A percentile compares a stretch with the other conserved stretches of the same genome.
Evolutionary conservation across 2,329 filamentous ascomycete genomes (phyloP).

Genomic region (Escovopsis sp.): DNA sequence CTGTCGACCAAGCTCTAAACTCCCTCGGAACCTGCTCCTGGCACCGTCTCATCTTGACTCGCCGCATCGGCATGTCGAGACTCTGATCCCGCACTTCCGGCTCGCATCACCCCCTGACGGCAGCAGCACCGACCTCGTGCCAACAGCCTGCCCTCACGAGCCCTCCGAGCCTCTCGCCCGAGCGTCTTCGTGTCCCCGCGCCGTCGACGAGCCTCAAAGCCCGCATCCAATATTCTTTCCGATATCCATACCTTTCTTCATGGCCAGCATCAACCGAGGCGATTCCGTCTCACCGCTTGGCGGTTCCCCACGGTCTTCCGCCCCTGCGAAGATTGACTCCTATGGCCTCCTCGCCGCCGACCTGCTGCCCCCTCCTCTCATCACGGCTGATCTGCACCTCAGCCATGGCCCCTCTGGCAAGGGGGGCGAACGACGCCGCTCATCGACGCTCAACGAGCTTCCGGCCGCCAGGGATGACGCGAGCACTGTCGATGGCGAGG

Average conservation of each 20-base stretch:
- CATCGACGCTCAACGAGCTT: slow-evolving; percentile 2
- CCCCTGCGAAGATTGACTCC: slow-evolving; percentile 4
- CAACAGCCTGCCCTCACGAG: too few relatives aligned
- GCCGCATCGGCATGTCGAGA: too few relatives aligned
- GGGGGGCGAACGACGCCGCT: slow-evolving; percentile 1
- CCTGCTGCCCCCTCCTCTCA: slow-evolving; percentile 3
- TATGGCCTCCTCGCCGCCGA: slow-evolving; percentile 2
- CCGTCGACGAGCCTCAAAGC: too few relatives aligned
- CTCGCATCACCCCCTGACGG: too few relatives aligned
- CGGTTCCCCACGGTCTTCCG: slow-evolving; percentile 6
- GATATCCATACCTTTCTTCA: slow-evolving; percentile 1
- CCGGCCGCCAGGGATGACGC: slow-evolving; percentile 1
- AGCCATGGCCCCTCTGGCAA: neutral
- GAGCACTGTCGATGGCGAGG: slow-evolving; percentile 1
- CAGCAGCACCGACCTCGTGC: too few relatives aligned
- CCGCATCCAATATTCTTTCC: neutral
- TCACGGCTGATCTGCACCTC: slow-evolving; percentile 1
- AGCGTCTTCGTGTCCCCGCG: neutral
- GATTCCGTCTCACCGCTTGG: slow-evolving; percentile 9
- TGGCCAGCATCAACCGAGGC: slow-evolving; percentile 5
- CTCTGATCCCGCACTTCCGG: too few relatives aligned
- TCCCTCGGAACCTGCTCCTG: too few relatives aligned
- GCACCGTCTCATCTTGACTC: too few relatives aligned
- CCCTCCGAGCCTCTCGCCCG: neutral
- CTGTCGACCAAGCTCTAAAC: too few relatives aligned